These are phyloP conservation scores for Herpetospermum pedunculosum DNA, from an alignment of 306 rosid genomes.

Conservation along the genomic window DNA sequence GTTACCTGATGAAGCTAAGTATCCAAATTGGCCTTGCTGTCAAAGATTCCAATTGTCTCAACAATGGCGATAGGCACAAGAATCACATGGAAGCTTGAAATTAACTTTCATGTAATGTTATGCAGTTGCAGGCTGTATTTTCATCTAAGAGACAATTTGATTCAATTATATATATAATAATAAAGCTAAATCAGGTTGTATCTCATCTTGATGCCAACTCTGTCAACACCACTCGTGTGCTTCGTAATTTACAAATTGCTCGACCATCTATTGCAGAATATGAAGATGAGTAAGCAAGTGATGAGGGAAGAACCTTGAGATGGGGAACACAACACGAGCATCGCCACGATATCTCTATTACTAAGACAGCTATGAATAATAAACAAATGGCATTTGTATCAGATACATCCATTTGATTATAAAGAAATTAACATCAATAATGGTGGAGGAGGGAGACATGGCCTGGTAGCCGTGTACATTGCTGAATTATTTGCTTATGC, in stretches of 20 bases:
- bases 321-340: neutral
- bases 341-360: neutral
- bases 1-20: neutral
- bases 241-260: neutral
- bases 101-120: neutral
- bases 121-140: neutral
- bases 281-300: neutral
- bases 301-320: neutral
- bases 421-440: neutral
- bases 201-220: neutral
- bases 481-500: neutral
- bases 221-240: neutral
- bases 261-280: neutral
- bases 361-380: neutral
- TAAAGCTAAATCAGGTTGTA: neutral
- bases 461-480: conserved; percentile 14
- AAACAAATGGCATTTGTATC: neutral
- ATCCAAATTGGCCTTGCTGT: neutral
- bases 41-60: conserved; percentile 3
- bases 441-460: conserved; percentile 10
- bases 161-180: neutral
- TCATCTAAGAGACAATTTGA: neutral
- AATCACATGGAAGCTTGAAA: conserved; percentile 1
- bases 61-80: neutral
- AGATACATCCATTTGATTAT: neutral